Evolutionary conservation across 2,329 filamentous ascomycete genomes (phyloP).

Genomic region (Anisogramma anomala): DNA sequence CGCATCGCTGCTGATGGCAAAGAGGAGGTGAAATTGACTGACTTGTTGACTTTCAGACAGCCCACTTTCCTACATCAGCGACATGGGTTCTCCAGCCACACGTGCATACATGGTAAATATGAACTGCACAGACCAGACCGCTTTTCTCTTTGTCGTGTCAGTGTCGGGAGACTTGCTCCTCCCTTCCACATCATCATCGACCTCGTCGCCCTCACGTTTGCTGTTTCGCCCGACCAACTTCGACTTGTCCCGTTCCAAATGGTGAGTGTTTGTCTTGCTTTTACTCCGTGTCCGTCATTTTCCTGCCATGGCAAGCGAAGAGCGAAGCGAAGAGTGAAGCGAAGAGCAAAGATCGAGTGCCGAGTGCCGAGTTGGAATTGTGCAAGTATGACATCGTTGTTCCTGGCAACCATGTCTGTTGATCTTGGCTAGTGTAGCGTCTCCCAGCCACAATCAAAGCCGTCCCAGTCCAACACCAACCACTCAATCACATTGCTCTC

Average conservation of each 20-base stretch:
- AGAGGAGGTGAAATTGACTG: conserved; percentile 40
- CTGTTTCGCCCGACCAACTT: background rate
- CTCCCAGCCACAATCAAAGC: too few species aligned
- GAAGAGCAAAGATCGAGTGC: too few species aligned
- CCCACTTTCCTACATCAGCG: background rate
- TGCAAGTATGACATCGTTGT: background rate
- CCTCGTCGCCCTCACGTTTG: conserved; percentile 12
- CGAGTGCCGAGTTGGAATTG: too few species aligned
- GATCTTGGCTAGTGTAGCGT: background rate
- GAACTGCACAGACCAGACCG: conserved; percentile 16
- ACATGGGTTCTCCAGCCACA: background rate
- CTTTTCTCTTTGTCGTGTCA: conserved; percentile 16
- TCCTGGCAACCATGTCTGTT: background rate
- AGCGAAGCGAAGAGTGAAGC: background rate
- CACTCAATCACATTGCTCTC: too few species aligned
- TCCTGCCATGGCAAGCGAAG: conserved; percentile 1
- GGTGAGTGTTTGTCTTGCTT: conserved; percentile 3
- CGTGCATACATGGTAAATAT: too few species aligned
- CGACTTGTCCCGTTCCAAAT: conserved; percentile 1
- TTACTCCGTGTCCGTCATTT: background rate
- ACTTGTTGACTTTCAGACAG: background rate
- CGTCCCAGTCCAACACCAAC: background rate
- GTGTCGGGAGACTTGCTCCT: conserved; percentile 1
- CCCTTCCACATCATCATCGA: conserved; percentile 20
- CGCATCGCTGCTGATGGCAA: conserved; percentile 46